Conservation (phyloP, 768 basidiomycete species). For the Mycena rosella region DNA sequence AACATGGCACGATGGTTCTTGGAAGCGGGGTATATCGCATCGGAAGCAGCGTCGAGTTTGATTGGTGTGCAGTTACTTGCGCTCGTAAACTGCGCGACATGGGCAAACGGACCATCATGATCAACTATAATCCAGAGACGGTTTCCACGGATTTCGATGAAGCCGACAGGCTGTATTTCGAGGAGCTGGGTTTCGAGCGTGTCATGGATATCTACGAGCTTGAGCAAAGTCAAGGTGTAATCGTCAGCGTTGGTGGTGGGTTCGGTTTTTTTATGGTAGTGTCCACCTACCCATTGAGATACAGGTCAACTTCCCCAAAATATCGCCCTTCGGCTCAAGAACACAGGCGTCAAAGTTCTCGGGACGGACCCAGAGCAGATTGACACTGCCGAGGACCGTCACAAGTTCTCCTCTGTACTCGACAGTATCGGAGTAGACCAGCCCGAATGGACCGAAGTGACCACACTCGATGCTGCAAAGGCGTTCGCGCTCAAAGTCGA, state of each 20-base stretch:
- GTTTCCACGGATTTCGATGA: conserved; percentile 99
- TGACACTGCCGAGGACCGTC: conserved; percentile 97
- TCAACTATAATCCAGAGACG: conserved; percentile 99
- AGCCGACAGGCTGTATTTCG: conserved; percentile 98
- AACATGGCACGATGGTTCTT: conserved; percentile 99
- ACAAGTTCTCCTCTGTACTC: conserved; percentile 98
- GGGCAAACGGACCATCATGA: conserved; percentile 97
- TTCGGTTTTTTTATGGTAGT: conserved; percentile 16
- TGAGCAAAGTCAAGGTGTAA: conserved; percentile 91
- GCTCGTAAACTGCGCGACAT: conserved; percentile 91
- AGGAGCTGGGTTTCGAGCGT: conserved; percentile 96
- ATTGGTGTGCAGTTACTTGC: conserved; percentile 99
- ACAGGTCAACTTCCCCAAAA: conserved; percentile 97
- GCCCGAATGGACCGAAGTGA: conserved; percentile 95
- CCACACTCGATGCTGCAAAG: conserved; percentile 90
- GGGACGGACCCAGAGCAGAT: conserved; percentile 97
- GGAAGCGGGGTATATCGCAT: conserved; percentile 99
- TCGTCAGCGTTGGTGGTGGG: conserved; percentile 97
- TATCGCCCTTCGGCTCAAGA: conserved; percentile 95
- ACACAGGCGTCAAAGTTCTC: conserved; percentile 91
- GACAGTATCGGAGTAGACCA: conserved; percentile 97
- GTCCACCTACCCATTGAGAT: conserved; percentile 13
- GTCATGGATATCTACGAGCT: conserved; percentile 99
- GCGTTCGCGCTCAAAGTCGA: conserved; percentile 89
- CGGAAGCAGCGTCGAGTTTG: conserved; percentile 98